Conservation (phyloP, 163 green algal species). For the Scenedesmus sp. region DNA sequence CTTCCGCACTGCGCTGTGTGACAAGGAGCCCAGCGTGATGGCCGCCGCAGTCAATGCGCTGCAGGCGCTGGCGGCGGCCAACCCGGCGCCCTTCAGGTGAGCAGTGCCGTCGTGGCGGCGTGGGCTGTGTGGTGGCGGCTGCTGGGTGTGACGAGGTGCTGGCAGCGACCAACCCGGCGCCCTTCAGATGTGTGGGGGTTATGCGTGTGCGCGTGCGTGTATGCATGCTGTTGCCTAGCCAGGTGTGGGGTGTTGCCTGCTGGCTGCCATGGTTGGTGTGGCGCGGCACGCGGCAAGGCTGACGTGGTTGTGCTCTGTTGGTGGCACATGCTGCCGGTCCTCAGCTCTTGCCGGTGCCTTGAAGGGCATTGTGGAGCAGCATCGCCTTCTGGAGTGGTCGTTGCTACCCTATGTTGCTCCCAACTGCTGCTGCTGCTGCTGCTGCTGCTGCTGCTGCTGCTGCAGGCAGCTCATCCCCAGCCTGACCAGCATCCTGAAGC, state of each 20-base stretch:
- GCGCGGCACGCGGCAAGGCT: too few species aligned
- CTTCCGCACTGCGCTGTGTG: slow-evolving; percentile 83
- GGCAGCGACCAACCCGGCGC: slow-evolving; percentile 30
- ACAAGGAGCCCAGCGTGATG: slow-evolving; percentile 97
- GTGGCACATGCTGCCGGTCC: too few species aligned
- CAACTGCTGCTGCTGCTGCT: neutral
- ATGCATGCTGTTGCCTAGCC: neutral
- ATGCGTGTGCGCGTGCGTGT: too few species aligned
- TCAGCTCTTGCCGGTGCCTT: too few species aligned
- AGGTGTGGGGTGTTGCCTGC: too few species aligned
- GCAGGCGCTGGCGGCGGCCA: slow-evolving; percentile 30
- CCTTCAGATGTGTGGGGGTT: too few species aligned
- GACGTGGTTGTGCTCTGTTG: too few species aligned
- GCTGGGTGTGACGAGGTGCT: neutral
- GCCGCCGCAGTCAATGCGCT: slow-evolving; percentile 92
- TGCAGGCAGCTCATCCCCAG: slow-evolving; percentile 92
- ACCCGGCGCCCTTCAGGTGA: slow-evolving; percentile 12
- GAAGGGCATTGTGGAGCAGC: neutral
- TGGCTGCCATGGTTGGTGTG: too few species aligned
- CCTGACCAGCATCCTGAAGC: slow-evolving; percentile 97
- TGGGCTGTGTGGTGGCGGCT: neutral
- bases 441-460: slow-evolving; percentile 51
- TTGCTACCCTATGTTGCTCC: neutral
- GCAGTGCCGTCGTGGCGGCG: neutral
- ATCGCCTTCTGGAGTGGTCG: too few species aligned